phyloP scores from a whole-genome alignment of 202 grass and related monocot species.

The Cymbopogon flexuosus region DNA sequence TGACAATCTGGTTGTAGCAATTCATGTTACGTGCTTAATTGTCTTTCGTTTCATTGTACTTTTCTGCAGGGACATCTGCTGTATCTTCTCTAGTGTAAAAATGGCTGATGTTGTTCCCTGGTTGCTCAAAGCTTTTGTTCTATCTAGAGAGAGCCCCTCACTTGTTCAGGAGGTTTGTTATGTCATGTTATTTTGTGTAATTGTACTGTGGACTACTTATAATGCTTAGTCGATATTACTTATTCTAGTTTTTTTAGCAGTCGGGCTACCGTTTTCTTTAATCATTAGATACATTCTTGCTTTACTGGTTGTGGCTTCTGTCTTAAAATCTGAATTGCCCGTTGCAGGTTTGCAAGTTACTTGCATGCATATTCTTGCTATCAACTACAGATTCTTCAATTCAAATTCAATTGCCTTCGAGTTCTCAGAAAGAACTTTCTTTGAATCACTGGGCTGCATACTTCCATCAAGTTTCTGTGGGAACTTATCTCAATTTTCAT shows the following conservation, averaged over 20 bases:
- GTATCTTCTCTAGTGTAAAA: conserved; percentile 48
- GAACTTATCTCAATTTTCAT: conserved; percentile 49
- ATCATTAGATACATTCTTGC: not conserved
- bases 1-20: not conserved
- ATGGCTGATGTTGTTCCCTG: conserved; percentile 50
- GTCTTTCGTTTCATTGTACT: conserved; percentile 5
- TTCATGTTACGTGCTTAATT: conserved; percentile 6
- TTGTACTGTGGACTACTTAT: not conserved
- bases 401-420: conserved; percentile 39
- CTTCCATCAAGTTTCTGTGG: conserved; percentile 88
- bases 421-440: conserved; percentile 48
- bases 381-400: conserved; percentile 51
- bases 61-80: conserved; percentile 53
- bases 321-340: conserved; percentile 6
- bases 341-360: conserved; percentile 68
- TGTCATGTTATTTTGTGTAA: conserved; percentile 2
- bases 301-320: not conserved
- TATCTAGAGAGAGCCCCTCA: conserved; percentile 55
- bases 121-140: conserved; percentile 77
- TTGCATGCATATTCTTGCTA: conserved; percentile 63
- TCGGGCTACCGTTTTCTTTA: conserved; percentile 8
- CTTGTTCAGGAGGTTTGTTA: conserved; percentile 68
- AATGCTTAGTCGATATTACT: conserved; percentile 18
- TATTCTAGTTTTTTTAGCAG: not conserved
- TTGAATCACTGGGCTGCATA: conserved; percentile 86